These are phyloP conservation scores for Leccinum sublutescens DNA, from an alignment of 768 basidiomycete genomes.

Conservation along the genomic window DNA sequence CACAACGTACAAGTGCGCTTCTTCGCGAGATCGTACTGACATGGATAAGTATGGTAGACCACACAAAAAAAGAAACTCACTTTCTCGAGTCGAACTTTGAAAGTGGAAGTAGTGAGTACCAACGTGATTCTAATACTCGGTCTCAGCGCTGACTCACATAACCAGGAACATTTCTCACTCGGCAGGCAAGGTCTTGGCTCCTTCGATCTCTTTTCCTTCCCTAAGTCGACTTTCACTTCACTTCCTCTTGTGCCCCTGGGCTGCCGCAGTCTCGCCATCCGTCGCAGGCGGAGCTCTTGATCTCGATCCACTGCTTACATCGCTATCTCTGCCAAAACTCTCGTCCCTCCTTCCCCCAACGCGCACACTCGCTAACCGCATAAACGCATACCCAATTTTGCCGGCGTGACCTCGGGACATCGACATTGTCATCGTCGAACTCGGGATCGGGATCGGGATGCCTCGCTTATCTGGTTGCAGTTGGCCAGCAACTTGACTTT, in stretches of 20 bases:
- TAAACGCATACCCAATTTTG: slow-evolving; percentile 52
- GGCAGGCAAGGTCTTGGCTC: slow-evolving; percentile 60
- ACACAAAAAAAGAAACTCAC: slow-evolving; percentile 35
- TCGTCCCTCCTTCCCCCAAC: slow-evolving; percentile 56
- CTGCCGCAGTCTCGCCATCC: slow-evolving; percentile 9
- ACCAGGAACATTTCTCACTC: slow-evolving; percentile 48
- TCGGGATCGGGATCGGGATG: slow-evolving; percentile 19
- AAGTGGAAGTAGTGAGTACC: slow-evolving; percentile 61
- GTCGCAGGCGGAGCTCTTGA: slow-evolving; percentile 36
- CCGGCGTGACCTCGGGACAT: slow-evolving; percentile 47
- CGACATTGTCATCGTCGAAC: slow-evolving; percentile 41
- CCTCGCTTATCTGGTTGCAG: slow-evolving; percentile 16
- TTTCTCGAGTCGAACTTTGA: slow-evolving; percentile 85
- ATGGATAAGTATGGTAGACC: slow-evolving; percentile 1
- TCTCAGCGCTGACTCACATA: neutral
- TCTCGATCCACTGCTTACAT: slow-evolving; percentile 41
- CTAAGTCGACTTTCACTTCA: slow-evolving; percentile 47
- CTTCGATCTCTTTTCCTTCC: slow-evolving; percentile 34
- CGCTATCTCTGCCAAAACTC: slow-evolving; percentile 55
- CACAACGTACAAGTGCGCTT: slow-evolving; percentile 82
- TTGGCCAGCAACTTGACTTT: slow-evolving; percentile 1
- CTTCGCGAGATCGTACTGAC: slow-evolving; percentile 64
- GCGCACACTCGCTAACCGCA: slow-evolving; percentile 74
- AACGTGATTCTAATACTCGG: slow-evolving; percentile 57
- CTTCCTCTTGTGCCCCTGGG: slow-evolving; percentile 29